These are phyloP conservation scores for Rhypophila decipiens DNA, from an alignment of 495 filamentous ascomycete genomes.

Conservation along the genomic window DNA sequence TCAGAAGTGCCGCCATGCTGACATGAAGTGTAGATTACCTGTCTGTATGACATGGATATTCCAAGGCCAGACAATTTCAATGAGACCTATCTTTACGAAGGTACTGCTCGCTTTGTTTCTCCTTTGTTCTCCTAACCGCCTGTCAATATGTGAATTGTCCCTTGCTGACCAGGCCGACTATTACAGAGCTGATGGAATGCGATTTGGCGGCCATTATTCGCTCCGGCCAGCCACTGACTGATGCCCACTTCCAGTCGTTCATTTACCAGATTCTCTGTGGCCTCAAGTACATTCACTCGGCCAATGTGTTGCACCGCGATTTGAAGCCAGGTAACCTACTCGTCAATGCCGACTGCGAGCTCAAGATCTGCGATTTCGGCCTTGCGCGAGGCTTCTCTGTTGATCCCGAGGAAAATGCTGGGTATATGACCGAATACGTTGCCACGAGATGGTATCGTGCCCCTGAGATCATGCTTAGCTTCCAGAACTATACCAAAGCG, in stretches of 20 bases:
- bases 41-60: conserved; percentile 99
- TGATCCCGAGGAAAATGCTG: conserved; percentile 95
- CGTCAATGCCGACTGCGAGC: conserved; percentile 97
- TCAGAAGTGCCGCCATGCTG: conserved; percentile 4
- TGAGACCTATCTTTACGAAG: conserved; percentile 97
- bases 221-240: conserved; percentile 90
- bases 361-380: conserved; percentile 99
- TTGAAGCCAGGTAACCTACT: conserved; percentile 95
- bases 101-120: conserved; percentile 36
- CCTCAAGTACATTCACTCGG: conserved; percentile 97
- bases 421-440: conserved; percentile 99
- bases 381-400: conserved; percentile 93
- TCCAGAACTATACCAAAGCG: conserved; percentile 99
- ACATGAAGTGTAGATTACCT: conserved; percentile 68
- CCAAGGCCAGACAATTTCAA: conserved; percentile 97
- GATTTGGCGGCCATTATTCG: conserved; percentile 97
- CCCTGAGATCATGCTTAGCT: conserved; percentile 98
- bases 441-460: conserved; percentile 98
- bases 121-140: neutral
- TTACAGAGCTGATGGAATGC: conserved; percentile 94
- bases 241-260: conserved; percentile 93
- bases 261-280: conserved; percentile 94
- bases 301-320: conserved; percentile 94
- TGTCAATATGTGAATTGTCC: neutral
- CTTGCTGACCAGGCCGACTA: neutral